Conservation (phyloP, 345 rosid genomes). For the Citrus medica region DNA sequence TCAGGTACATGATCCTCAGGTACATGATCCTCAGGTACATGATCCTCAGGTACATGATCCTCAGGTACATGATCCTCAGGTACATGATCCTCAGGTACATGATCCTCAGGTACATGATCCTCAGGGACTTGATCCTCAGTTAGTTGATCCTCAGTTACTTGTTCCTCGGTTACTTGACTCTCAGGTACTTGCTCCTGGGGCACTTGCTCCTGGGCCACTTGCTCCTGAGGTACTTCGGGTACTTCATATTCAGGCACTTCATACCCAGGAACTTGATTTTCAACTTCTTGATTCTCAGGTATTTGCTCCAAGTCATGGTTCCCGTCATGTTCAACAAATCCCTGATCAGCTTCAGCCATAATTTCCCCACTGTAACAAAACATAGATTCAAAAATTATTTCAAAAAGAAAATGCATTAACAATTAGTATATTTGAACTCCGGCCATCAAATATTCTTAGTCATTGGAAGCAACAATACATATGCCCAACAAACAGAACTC, state of each 20-base stretch:
- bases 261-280: slow-evolving; percentile 26
- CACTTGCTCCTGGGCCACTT: slow-evolving; percentile 29
- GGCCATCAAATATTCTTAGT: neutral
- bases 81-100: slow-evolving; percentile 22
- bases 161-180: slow-evolving; percentile 28
- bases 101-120: slow-evolving; percentile 25
- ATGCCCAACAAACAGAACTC: neutral
- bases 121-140: slow-evolving; percentile 21
- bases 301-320: slow-evolving; percentile 28
- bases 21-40: slow-evolving; percentile 27
- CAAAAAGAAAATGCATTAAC: neutral
- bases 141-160: slow-evolving; percentile 27
- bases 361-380: neutral
- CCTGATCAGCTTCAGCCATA: slow-evolving; percentile 38
- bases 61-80: slow-evolving; percentile 28
- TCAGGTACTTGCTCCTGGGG: slow-evolving; percentile 28
- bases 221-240: slow-evolving; percentile 14
- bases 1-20: slow-evolving; percentile 18
- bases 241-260: slow-evolving; percentile 26
- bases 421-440: neutral
- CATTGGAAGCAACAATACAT: neutral
- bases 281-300: slow-evolving; percentile 26
- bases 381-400: neutral
- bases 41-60: slow-evolving; percentile 27
- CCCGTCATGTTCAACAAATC: slow-evolving; percentile 36